Evolutionary conservation across 2,329 filamentous ascomycete species (phyloP), one percentile per base, ranked within the genome.

Genomic region (Plenodomus lindquistii): DNA sequence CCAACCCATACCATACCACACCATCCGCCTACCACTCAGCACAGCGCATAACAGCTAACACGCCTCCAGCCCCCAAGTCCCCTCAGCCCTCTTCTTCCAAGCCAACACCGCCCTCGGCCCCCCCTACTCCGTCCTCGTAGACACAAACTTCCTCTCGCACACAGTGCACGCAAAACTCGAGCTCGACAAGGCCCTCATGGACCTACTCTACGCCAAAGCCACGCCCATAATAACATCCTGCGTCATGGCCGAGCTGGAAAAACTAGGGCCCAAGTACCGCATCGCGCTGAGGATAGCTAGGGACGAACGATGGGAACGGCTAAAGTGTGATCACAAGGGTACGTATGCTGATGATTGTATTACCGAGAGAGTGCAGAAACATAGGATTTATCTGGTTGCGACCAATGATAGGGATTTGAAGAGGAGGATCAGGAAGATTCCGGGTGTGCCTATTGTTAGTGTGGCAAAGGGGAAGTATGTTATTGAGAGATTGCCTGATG

Each of bases 121-220:
- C 3, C 91, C 91, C 1, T 95, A 96, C 77, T 80, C 77, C 41
- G 82, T 93, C 47, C 83, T 95, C 51, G 57, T 68, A 15, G 67
- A 70, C 43, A 69, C 70, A 18, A 71, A 73, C 42, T 70, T 71
- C 54, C 66, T 69, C 53, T 67, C 69, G 9, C 91, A 96, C 73
- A 94, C 91, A 0, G 89, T 97, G 2, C 89, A 92, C 73, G 85
- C 88, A 60, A 97, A 99, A 76, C 83, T 97, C 17, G 90, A 92
- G 27, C 78, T 97, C 11, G 81, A 96, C 17, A 87, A 93, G 52
- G 86, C 87, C 2, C 89, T 97, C 79, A 96, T 97, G 90, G 91
- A 97, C 72, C 88, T 89, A 44, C 81, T 99, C 4, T 96, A 92
- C 71, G 93, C 93, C 16, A 95, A 95, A 65, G 94, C 89, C 71